These are phyloP conservation scores for Lyophyllum shimeji DNA, from an alignment of 768 basidiomycete species.

Conservation along the genomic window DNA sequence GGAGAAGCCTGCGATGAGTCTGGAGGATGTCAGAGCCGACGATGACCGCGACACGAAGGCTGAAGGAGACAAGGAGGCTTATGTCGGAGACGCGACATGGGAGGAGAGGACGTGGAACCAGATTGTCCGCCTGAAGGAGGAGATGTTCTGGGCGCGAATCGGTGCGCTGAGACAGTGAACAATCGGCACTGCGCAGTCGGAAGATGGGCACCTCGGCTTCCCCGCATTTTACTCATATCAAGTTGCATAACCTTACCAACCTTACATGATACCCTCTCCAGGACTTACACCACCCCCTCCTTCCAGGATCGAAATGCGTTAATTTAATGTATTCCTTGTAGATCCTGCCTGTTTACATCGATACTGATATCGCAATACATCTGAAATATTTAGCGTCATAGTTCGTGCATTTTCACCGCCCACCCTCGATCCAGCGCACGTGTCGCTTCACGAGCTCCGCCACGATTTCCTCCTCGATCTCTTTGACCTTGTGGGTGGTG, in stretches of 20 bases:
- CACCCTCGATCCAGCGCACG: slow-evolving; percentile 56
- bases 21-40: slow-evolving; percentile 3
- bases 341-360: not conserved
- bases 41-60: slow-evolving; percentile 12
- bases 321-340: slow-evolving; percentile 9
- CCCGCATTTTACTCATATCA: slow-evolving; percentile 7
- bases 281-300: not conserved
- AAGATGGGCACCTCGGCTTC: too few relatives aligned
- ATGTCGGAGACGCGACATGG: slow-evolving; percentile 72
- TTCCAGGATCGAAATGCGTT: not conserved
- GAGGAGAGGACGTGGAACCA: slow-evolving; percentile 87
- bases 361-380: not conserved
- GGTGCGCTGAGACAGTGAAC: slow-evolving; percentile 44
- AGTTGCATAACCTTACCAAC: slow-evolving; percentile 3
- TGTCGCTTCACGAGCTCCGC: slow-evolving; percentile 74
- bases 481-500: slow-evolving; percentile 44
- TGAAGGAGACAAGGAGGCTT: slow-evolving; percentile 37
- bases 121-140: slow-evolving; percentile 67
- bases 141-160: slow-evolving; percentile 85
- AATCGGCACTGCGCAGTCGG: too few relatives aligned
- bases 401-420: not conserved
- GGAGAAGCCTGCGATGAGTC: not conserved
- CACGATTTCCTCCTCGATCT: slow-evolving; percentile 95
- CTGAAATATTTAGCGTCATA: not conserved
- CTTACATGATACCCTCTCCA: slow-evolving; percentile 4